Conservation (phyloP, 805 yeast genomes). For the Middelhovenomyces tepae region DNA sequence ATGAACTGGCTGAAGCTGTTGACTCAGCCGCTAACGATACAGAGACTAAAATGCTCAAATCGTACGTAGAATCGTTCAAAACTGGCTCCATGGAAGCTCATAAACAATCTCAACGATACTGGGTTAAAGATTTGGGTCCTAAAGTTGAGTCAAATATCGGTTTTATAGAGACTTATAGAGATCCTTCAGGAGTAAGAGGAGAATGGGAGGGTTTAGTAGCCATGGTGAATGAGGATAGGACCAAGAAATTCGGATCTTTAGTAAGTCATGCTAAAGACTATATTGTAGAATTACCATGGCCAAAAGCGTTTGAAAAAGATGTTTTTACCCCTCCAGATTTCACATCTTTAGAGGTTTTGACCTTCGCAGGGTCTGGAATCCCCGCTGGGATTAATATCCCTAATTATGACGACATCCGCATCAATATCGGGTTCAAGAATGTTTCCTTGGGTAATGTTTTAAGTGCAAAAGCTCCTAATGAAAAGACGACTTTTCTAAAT, state of each 20-base stretch:
- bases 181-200: conserved; percentile 84
- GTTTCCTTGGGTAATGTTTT: conserved; percentile 83
- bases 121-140: conserved; percentile 87
- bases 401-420: conserved; percentile 81
- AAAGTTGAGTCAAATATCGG: conserved; percentile 75
- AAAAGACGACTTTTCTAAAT: conserved; percentile 57
- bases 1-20: conserved; percentile 47
- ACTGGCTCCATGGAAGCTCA: conserved; percentile 83
- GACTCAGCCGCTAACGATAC: conserved; percentile 63
- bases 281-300: conserved; percentile 72
- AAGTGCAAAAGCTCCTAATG: conserved; percentile 62
- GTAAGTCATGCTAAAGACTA: conserved; percentile 60
- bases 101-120: conserved; percentile 69
- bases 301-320: conserved; percentile 65
- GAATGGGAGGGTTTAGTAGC: conserved; percentile 93
- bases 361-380: conserved; percentile 82
- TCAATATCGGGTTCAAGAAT: conserved; percentile 78
- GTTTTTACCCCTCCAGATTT: conserved; percentile 87
- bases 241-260: conserved; percentile 64
- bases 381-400: conserved; percentile 95
- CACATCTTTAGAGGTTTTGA: conserved; percentile 79
- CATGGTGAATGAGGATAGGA: conserved; percentile 79
- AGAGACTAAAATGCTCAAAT: conserved; percentile 55
- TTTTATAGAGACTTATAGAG: conserved; percentile 87
- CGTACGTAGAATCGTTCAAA: conserved; percentile 59